Base-by-base conservation (phyloP, 2,329 filamentous ascomycete species). In the Paraconiothyrium sp. region DNA sequence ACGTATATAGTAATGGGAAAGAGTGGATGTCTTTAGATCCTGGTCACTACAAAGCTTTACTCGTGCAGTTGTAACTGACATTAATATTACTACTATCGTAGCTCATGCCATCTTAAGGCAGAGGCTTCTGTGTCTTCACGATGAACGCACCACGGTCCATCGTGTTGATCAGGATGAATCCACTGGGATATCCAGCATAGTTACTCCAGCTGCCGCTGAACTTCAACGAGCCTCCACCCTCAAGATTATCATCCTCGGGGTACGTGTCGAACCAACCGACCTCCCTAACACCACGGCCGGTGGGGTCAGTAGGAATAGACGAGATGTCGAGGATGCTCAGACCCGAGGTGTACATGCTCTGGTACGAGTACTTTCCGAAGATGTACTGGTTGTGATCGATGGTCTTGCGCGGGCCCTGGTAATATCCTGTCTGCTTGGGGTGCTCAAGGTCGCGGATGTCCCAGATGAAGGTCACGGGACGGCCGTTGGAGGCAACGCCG, bases 321-420 rank as follows among this genome's bases (percentile, higher is more conserved):
- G 72, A 72, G 41, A 82, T 67, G 52, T 81, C 79, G 24, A 80
- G 66, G n/a, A 80, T 73, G 61, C 74, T 75, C 47, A 81, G 61
- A 32, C 79, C 79, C 22, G 72, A 70, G 13, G 77, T 78, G 59
- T 81, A 81, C 72, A 81, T 80, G 57, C 70, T 74, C 68, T 81
- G 79, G 70, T 81, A 83, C 9, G 72, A 71, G 30, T 78, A 69
- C 2, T 78, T 78, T 27, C 79, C 72, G 47, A 77, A 73, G 51
- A 82, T 73, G 66, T 82, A 82, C 60, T 82, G 78, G 68, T 82
- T 82, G 71, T 83, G 80, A 65, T 82, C 81, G 47, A 82, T 81
- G 13, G 69, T 72, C 37, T 72, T 74, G 63, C 71, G 69, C 16
- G 75, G 69, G 0, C 70, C 73, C 58, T 81, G 78, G 70, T 76